Percentiles rank a stretch among this genome's conserved stretches.
phyloP scores from a whole-genome alignment of 306 rosid genomes.

The apple (Malus domestica) region DNA sequence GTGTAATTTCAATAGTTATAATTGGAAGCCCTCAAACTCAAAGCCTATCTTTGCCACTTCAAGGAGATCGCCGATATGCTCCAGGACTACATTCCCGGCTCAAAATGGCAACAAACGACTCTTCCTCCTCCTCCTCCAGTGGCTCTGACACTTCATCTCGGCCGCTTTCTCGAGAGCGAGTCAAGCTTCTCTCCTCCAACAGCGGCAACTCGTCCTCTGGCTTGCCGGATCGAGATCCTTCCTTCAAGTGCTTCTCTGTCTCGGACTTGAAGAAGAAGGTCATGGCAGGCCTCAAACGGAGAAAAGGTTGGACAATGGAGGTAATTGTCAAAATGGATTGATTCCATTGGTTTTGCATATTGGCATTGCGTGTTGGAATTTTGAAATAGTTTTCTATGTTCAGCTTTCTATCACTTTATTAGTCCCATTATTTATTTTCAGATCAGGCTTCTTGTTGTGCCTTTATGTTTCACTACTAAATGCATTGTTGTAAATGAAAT shows the following conservation, averaged over 20 bases:
- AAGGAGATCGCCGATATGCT: constrained; percentile 90
- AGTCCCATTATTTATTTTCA: constrained; percentile 7
- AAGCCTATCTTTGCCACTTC: constrained; percentile 41
- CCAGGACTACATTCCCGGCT: constrained; percentile 81
- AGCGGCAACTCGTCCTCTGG: constrained; percentile 22
- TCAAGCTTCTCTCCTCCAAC: constrained; percentile 47
- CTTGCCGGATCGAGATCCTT: constrained; percentile 35
- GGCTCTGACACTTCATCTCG: constrained; percentile 45
- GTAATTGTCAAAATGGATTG: constrained; percentile 32
- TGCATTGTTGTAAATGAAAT: background rate
- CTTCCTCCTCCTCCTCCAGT: background rate
- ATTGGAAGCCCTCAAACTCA: too few relatives aligned
- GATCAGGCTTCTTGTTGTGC: too few relatives aligned
- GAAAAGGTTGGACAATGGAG: constrained; percentile 90
- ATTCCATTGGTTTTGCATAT: constrained; percentile 26
- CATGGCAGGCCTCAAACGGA: constrained; percentile 73
- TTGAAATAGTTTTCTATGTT: constrained; percentile 7
- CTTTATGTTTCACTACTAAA: background rate
- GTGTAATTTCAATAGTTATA: too few relatives aligned
- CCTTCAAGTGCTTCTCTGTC: constrained; percentile 88
- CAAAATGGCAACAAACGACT: constrained; percentile 53
- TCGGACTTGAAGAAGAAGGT: constrained; percentile 85
- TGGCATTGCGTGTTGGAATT: background rate
- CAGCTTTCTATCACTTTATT: constrained; percentile 18
- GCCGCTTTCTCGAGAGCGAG: constrained; percentile 51